Evolutionary conservation across 2,329 filamentous ascomycete genomes (phyloP).

Genomic region (Emmonsiellopsis sp.): DNA sequence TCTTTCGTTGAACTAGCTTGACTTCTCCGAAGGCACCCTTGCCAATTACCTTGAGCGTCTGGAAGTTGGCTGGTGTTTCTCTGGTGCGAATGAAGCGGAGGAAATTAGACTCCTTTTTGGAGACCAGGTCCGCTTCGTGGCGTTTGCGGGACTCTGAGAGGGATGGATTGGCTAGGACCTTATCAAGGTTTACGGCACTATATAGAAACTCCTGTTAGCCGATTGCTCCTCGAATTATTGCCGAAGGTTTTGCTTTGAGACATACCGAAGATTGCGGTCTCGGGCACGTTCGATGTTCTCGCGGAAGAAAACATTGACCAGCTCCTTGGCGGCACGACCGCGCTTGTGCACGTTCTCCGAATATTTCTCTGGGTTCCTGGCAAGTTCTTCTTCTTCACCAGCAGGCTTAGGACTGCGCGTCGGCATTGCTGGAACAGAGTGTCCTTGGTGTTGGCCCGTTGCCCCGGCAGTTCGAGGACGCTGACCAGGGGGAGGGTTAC

Average conservation of each 20-base stretch:
- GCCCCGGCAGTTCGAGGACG: conserved; percentile 76
- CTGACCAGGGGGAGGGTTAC: conserved; percentile 57
- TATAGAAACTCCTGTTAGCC: conserved; percentile 27
- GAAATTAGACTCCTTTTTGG: conserved; percentile 91
- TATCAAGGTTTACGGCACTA: conserved; percentile 87
- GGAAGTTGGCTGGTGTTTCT: conserved; percentile 90
- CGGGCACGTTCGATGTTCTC: conserved; percentile 94
- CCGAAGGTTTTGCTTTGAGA: conserved; percentile 1
- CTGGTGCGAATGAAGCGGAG: conserved; percentile 96
- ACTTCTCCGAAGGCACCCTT: conserved; percentile 99
- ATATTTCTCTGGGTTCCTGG: conserved; percentile 73
- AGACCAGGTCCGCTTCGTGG: conserved; percentile 73
- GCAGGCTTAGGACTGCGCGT: conserved; percentile 43
- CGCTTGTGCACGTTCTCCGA: conserved; percentile 75
- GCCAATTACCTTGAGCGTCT: conserved; percentile 93
- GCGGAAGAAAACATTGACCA: conserved; percentile 80
- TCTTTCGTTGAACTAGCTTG: conserved; percentile 91
- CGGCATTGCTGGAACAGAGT: conserved; percentile 61
- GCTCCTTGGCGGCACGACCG: conserved; percentile 54
- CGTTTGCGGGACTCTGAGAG: conserved; percentile 68
- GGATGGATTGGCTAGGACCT: conserved; percentile 67
- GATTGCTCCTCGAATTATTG: neutral
- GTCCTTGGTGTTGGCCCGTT: conserved; percentile 49
- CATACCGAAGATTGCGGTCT: conserved; percentile 86
- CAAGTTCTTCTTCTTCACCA: conserved; percentile 60